Conservation (phyloP, 2,329 filamentous ascomycete species). For the Karstenula rhodostoma region DNA sequence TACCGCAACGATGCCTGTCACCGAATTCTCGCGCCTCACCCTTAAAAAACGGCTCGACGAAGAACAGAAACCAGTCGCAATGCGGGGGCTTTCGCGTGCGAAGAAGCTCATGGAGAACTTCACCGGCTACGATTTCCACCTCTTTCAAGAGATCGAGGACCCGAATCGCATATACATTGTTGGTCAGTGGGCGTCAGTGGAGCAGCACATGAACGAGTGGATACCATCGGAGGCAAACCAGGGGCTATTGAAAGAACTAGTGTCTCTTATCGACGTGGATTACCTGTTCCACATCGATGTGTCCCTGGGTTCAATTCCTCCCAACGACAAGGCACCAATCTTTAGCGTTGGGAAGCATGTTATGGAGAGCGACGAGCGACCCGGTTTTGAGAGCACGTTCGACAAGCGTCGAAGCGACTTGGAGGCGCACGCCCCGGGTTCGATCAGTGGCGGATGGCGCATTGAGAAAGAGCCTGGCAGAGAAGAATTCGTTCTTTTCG, state of each 20-base stretch:
- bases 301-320: conserved; percentile 37
- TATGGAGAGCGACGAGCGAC: conserved; percentile 3
- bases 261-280: conserved; percentile 46
- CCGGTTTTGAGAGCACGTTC: conserved; percentile 5
- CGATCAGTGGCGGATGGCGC: conserved; percentile 3
- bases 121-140: neutral
- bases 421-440: neutral
- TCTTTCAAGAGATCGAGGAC: conserved; percentile 3
- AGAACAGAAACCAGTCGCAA: neutral
- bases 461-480: conserved; percentile 2
- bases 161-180: conserved; percentile 2
- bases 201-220: conserved; percentile 51
- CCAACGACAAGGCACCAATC: conserved; percentile 13
- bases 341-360: conserved; percentile 9
- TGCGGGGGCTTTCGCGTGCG: neutral
- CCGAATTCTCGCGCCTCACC: conserved; percentile 4
- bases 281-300: conserved; percentile 55
- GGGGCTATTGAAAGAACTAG: conserved; percentile 42
- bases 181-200: conserved; percentile 7
- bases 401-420: neutral
- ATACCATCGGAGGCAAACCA: conserved; percentile 53
- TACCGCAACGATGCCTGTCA: neutral
- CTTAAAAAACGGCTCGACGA: neutral
- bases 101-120: conserved; percentile 12
- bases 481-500: conserved; percentile 10